These are phyloP conservation scores for Hortiboletus campestris DNA, from an alignment of 768 basidiomycete species.

Conservation along the genomic window DNA sequence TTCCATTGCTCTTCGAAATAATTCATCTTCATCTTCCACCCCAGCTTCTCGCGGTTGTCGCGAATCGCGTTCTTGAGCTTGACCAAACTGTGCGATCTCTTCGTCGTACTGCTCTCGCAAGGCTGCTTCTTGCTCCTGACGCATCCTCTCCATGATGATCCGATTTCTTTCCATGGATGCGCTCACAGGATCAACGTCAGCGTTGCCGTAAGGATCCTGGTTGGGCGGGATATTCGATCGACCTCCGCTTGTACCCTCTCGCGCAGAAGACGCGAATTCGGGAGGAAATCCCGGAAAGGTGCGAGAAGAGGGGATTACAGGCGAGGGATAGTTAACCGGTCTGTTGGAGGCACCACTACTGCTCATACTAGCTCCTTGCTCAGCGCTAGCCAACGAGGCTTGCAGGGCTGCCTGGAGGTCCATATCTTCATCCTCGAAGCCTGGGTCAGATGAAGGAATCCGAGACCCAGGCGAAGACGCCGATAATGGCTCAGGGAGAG, in stretches of 20 bases:
- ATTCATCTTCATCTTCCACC: slow-evolving; percentile 53
- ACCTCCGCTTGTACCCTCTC: slow-evolving; percentile 13
- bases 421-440: slow-evolving; percentile 79
- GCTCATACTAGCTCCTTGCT: neutral
- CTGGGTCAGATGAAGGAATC: slow-evolving; percentile 20
- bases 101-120: slow-evolving; percentile 56
- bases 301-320: slow-evolving; percentile 27
- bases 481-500: slow-evolving; percentile 55
- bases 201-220: slow-evolving; percentile 30
- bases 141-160: slow-evolving; percentile 60
- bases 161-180: slow-evolving; percentile 68
- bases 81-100: slow-evolving; percentile 32
- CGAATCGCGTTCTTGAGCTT: slow-evolving; percentile 6
- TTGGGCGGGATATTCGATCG: slow-evolving; percentile 26
- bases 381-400: slow-evolving; percentile 58
- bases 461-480: slow-evolving; percentile 18
- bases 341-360: slow-evolving; percentile 10
- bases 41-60: slow-evolving; percentile 2
- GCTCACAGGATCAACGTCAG: slow-evolving; percentile 51
- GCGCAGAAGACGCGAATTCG: slow-evolving; percentile 7
- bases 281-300: slow-evolving; percentile 27
- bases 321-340: slow-evolving; percentile 16
- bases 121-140: slow-evolving; percentile 63
- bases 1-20: slow-evolving; percentile 45
- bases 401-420: slow-evolving; percentile 86